Evolutionary conservation across 78 protist species (phyloP), one percentile per base, ranked within the genome.

Genomic region (Ministeria vibrans): DNA sequence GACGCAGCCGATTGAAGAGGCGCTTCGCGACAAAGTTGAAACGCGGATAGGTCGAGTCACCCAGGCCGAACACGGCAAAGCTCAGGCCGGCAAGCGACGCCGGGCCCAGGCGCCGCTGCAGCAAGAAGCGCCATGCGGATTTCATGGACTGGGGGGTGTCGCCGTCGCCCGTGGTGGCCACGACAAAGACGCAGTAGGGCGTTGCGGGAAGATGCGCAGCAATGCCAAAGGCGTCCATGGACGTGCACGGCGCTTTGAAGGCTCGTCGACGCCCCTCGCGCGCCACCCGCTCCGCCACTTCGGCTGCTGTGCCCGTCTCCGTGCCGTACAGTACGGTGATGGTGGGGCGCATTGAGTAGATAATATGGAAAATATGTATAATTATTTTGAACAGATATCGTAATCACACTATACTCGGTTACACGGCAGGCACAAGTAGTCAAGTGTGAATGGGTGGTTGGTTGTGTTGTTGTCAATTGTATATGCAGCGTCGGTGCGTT

Each of bases 271-370:
- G 6, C 2, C 45, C 83, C 43, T 75, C 79, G n/a, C 92, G 75
- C 20, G 64, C 79, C 22, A 88, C 36, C 9, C 68, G 51, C 70
- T 80, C 87, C 1, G 88, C 92, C 45, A 80, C 83, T 11, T 88
- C 92, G 66, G 62, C n/a, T 61, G 92, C 85, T 1, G 81, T 64
- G 28, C 92, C 92, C 27, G 88, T 80, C 70, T 88, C 78, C 44
- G 79, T 49, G 22, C 80, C 91, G 41, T 78, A 87, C 59, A 87
- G 83, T 15, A 79, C 59, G 15, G 55, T n/a, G n/a, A n/a, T n/a
- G n/a, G n/a, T n/a, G n/a, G n/a, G n/a, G n/a, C n/a, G n/a, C n/a
- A n/a, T n/a, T n/a, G n/a, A n/a, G n/a, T n/a, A n/a, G n/a, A n/a
- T n/a, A n/a, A n/a, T n/a, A n/a, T n/a, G n/a, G n/a, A n/a, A n/a